phyloP scores from a whole-genome alignment of 257 asterid genomes.

The Plantago ovata region DNA sequence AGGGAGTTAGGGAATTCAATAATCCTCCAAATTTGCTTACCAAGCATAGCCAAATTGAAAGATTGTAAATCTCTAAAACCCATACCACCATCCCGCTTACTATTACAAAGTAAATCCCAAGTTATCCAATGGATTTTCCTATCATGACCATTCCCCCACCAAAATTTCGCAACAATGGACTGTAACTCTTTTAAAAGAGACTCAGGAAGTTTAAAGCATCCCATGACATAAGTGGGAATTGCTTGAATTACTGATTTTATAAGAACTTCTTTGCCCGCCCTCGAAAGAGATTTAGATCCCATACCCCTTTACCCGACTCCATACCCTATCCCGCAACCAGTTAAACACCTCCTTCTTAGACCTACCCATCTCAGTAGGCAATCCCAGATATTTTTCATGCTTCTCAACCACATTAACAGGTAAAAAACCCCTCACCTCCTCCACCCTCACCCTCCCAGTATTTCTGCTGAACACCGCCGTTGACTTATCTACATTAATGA shows the following conservation, averaged over 20 bases:
- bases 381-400: background rate
- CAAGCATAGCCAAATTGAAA: background rate
- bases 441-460: background rate
- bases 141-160: background rate
- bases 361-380: background rate
- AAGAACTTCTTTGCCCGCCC: background rate
- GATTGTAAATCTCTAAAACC: background rate
- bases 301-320: background rate
- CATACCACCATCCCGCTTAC: background rate
- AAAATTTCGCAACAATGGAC: too few relatives aligned
- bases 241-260: background rate
- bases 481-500: background rate
- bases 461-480: background rate
- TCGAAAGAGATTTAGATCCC: background rate
- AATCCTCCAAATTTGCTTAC: background rate
- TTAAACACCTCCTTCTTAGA: background rate
- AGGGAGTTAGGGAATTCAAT: background rate
- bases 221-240: background rate
- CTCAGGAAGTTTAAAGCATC: background rate
- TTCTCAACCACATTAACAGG: background rate
- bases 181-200: too few relatives aligned
- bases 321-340: background rate
- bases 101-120: background rate
- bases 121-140: background rate
- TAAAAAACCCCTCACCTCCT: background rate